Conservation (phyloP, 495 filamentous ascomycete genomes). For the Penicillium odoratum region DNA sequence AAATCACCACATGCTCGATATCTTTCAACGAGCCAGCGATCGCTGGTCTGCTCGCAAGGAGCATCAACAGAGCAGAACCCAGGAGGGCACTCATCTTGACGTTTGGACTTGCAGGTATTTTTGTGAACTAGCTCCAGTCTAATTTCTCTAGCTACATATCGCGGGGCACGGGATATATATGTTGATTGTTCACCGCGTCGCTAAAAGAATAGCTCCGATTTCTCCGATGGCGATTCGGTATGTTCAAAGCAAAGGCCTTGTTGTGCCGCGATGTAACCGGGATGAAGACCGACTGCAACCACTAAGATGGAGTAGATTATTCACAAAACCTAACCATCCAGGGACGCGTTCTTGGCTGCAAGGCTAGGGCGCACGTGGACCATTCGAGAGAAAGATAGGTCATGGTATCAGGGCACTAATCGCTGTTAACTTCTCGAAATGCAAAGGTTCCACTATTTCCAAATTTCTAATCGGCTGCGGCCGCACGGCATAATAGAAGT, state of each 20-base stretch:
- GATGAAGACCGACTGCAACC: background rate
- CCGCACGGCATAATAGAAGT: background rate
- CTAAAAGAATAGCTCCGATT: background rate
- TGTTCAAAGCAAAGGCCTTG: background rate
- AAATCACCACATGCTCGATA: slow-evolving; percentile 59
- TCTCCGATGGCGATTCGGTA: background rate
- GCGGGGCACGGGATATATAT: background rate
- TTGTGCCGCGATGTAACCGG: background rate
- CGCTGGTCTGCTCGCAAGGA: slow-evolving; percentile 25
- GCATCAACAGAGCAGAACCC: slow-evolving; percentile 19
- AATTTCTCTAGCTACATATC: too few species aligned
- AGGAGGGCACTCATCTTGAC: slow-evolving; percentile 1
- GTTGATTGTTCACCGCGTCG: background rate
- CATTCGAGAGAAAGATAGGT: background rate
- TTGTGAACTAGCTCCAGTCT: too few species aligned
- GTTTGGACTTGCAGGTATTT: too few species aligned
- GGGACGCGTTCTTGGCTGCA: background rate
- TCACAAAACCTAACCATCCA: background rate
- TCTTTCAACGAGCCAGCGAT: slow-evolving; percentile 45
- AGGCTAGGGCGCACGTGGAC: background rate
- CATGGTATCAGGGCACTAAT: background rate
- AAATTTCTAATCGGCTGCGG: background rate
- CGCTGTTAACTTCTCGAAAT: background rate
- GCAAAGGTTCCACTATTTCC: background rate
- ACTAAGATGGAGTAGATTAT: background rate